Percentiles rank a stretch among this genome's conserved stretches.
phyloP scores from a whole-genome alignment of 2,329 filamentous ascomycete genomes.

The Elsinoe fawcettii region DNA sequence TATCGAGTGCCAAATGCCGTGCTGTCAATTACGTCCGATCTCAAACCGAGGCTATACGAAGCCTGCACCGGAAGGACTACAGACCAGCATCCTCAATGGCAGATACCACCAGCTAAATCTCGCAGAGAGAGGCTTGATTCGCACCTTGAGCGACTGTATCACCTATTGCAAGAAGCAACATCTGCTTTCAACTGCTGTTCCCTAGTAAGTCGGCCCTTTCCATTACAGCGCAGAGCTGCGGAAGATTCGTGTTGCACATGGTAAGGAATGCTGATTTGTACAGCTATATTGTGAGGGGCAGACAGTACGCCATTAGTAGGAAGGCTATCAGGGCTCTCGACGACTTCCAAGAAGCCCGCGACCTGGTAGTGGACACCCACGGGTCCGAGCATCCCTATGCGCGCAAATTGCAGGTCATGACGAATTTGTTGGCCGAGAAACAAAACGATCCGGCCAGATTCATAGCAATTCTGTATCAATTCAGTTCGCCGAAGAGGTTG shows the following conservation, averaged over 20 bases:
- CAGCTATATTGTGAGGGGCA: not conserved
- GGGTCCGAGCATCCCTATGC: slow-evolving; percentile 1
- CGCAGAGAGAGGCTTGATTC: not conserved
- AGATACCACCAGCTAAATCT: not conserved
- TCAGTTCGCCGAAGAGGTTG: not conserved
- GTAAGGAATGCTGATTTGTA: not conserved
- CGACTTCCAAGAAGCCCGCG: slow-evolving; percentile 5
- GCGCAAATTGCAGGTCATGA: not conserved
- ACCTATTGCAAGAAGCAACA: not conserved
- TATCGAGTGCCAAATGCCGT: not conserved
- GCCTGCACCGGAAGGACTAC: not conserved
- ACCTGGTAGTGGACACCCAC: not conserved
- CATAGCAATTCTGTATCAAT: not conserved
- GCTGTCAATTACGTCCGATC: not conserved
- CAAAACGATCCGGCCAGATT: not conserved
- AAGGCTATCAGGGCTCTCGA: not conserved
- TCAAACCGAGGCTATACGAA: not conserved
- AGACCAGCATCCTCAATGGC: not conserved
- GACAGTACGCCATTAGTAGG: not conserved
- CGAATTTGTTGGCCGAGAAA: not conserved
- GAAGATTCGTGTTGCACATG: too few relatives aligned
- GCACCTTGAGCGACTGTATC: not conserved
- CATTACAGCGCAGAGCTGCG: too few relatives aligned
- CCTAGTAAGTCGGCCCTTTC: not conserved
- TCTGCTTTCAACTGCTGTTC: not conserved